Conservation (phyloP, 2,329 filamentous ascomycete genomes). For the Exophiala bonariae region DNA sequence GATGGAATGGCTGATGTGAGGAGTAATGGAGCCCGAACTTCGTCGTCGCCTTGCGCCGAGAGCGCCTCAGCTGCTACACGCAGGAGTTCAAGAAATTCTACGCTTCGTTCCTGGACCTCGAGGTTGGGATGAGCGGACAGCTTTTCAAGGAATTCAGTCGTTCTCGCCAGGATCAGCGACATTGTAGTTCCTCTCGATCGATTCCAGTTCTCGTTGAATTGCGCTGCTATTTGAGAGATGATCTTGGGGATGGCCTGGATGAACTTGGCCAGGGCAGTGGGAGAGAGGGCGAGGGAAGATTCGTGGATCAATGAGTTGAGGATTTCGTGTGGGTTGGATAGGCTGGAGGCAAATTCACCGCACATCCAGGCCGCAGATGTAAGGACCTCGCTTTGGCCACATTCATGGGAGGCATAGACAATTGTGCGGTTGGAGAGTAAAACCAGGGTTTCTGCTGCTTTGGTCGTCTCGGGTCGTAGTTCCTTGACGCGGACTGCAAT, state of each 20-base stretch:
- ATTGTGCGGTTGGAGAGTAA: constrained; percentile 58
- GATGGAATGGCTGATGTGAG: constrained; percentile 88
- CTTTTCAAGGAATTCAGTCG: constrained; percentile 79
- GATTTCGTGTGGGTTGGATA: constrained; percentile 69
- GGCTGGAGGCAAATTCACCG: constrained; percentile 79
- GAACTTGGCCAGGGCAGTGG: constrained; percentile 72
- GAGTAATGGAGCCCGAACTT: constrained; percentile 70
- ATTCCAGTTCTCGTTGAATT: constrained; percentile 68
- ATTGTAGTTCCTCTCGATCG: constrained; percentile 71
- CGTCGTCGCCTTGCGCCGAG: constrained; percentile 30
- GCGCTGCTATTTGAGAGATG: constrained; percentile 69
- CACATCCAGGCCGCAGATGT: constrained; percentile 79
- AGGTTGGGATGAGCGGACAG: constrained; percentile 79
- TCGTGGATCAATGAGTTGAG: constrained; percentile 73
- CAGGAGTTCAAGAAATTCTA: constrained; percentile 88
- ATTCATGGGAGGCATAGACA: constrained; percentile 55
- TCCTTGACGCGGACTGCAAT: constrained; percentile 88
- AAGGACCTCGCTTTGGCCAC: constrained; percentile 63
- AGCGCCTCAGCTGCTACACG: constrained; percentile 80
- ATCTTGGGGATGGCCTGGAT: constrained; percentile 86
- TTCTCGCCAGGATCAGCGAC: constrained; percentile 74
- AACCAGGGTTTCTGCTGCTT: constrained; percentile 76
- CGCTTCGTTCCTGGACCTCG: constrained; percentile 91
- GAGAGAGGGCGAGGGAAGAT: constrained; percentile 57
- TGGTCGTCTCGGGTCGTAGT: constrained; percentile 75